Evolutionary conservation across 192 early-diverging fungal species (phyloP).

Genomic region (Dissophora globulifera): DNA sequence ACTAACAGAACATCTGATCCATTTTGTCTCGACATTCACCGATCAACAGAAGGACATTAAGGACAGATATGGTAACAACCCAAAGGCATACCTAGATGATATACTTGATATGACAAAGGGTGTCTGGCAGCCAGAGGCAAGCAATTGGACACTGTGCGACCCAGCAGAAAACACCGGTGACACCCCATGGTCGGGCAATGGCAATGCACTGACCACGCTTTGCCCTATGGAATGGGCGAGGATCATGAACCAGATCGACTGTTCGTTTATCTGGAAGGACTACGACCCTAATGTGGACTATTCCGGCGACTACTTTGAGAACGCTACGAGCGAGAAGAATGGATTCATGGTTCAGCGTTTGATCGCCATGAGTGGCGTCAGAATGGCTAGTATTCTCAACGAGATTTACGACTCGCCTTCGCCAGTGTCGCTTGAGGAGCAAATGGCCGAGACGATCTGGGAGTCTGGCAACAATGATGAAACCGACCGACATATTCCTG

Average conservation of each 20-base stretch:
- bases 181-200: conserved; percentile 33
- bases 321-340: conserved; percentile 20
- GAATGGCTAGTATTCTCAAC: conserved; percentile 59
- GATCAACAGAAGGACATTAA: conserved; percentile 48
- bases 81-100: conserved; percentile 48
- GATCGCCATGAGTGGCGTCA: conserved; percentile 55
- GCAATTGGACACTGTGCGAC: conserved; percentile 39
- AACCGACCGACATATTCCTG: neutral
- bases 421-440: neutral
- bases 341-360: conserved; percentile 48
- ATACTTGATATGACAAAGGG: conserved; percentile 35
- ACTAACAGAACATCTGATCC: neutral
- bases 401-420: conserved; percentile 41
- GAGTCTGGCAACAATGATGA: neutral
- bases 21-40: neutral
- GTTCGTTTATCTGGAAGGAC: conserved; percentile 47
- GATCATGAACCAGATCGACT: conserved; percentile 45
- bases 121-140: conserved; percentile 36
- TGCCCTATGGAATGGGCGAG: conserved; percentile 54
- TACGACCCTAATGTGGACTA: conserved; percentile 40
- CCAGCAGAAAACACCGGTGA: conserved; percentile 26
- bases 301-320: conserved; percentile 51
- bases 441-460: neutral
- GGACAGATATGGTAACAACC: conserved; percentile 44
- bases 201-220: conserved; percentile 13